These are phyloP conservation scores for Pseudohyphozyma bogoriensis DNA, from an alignment of 768 basidiomycete genomes.

Conservation along the genomic window DNA sequence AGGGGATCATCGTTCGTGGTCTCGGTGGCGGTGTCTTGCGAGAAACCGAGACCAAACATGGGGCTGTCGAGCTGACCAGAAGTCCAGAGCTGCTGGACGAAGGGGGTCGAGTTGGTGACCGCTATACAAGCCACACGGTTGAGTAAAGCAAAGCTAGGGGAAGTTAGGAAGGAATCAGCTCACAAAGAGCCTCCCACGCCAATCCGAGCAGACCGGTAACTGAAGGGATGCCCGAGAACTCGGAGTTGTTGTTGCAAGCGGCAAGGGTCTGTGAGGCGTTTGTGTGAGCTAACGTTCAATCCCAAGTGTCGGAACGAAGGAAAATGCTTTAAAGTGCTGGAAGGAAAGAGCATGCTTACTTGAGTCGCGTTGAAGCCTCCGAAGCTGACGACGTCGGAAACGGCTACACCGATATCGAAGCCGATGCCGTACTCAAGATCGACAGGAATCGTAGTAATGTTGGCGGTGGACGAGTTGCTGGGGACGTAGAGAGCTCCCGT, in stretches of 20 bases:
- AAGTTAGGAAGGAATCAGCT: no score
- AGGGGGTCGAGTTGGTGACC: not conserved
- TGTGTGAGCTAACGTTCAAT: no score
- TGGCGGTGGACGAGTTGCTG: not conserved
- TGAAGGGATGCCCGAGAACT: not conserved
- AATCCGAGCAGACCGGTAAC: not conserved
- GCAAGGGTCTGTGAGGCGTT: not conserved
- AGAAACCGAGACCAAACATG: not conserved
- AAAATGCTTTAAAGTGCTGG: no score
- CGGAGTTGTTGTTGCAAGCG: not conserved
- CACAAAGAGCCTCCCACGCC: no score
- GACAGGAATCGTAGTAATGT: not conserved
- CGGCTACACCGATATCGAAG: not conserved
- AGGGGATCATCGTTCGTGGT: not conserved
- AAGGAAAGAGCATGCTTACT: no score
- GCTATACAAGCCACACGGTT: no score
- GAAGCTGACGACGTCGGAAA: not conserved
- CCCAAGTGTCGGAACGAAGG: no score
- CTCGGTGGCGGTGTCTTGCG: no score
- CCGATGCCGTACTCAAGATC: not conserved
- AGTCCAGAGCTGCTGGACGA: not conserved
- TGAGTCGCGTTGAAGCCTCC: not conserved
- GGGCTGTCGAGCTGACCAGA: not conserved
- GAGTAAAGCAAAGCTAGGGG: no score
- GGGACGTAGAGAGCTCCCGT: not conserved